These are phyloP conservation scores for Boletus subparvulus DNA, from an alignment of 768 basidiomycete genomes.

Conservation along the genomic window DNA sequence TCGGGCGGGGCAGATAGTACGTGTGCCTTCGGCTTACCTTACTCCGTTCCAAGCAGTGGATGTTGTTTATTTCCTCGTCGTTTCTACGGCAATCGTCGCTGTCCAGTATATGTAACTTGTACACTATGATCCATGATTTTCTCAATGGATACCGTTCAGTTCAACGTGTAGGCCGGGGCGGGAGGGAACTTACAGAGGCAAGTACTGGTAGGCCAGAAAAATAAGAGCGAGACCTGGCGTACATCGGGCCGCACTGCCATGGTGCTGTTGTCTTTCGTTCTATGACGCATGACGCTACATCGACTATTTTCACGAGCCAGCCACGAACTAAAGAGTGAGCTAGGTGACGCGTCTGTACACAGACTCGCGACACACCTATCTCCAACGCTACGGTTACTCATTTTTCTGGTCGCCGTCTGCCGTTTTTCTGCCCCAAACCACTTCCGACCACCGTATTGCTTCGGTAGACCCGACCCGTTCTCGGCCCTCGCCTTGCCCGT, in stretches of 20 bases:
- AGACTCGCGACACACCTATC: constrained; percentile 30
- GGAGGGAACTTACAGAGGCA: not conserved
- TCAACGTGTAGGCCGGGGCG: not conserved
- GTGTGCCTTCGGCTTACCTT: not conserved
- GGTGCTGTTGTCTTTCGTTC: not conserved
- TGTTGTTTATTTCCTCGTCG: constrained; percentile 7
- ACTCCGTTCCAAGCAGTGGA: not conserved
- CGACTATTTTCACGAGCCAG: not conserved
- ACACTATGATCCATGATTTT: not conserved
- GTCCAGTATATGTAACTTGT: constrained; percentile 7
- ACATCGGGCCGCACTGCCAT: not conserved
- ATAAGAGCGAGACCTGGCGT: not conserved
- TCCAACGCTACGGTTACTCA: constrained; percentile 41
- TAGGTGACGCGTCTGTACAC: not conserved
- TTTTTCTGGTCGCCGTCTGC: constrained; percentile 21
- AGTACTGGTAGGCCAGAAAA: not conserved
- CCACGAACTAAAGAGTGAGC: not conserved
- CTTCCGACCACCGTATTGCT: constrained; percentile 49
- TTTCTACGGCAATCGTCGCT: not conserved
- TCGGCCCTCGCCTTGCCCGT: constrained; percentile 19
- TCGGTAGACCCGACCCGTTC: constrained; percentile 14
- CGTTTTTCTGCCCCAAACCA: constrained; percentile 43
- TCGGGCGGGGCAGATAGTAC: not conserved
- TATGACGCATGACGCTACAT: not conserved
- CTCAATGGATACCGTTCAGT: not conserved